Conservation (phyloP, 768 basidiomycete genomes). For the Phanerochaete sordida region DNA sequence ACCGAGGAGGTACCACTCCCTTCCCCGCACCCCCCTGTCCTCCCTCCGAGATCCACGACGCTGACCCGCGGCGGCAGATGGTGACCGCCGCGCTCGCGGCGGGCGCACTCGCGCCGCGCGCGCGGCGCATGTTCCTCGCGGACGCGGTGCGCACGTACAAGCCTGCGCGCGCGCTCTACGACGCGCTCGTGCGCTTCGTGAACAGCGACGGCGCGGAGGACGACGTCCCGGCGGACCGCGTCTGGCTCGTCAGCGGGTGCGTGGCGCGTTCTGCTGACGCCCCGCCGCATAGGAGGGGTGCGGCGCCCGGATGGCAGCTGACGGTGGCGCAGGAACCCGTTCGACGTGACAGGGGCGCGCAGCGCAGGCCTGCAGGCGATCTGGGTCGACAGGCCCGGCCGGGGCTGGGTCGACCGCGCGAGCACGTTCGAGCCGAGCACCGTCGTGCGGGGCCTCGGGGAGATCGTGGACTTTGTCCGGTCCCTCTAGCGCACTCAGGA, state of each 20-base stretch:
- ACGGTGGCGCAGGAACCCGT: slow-evolving; percentile 28
- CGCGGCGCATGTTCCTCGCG: slow-evolving; percentile 14
- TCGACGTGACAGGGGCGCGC: slow-evolving; percentile 28
- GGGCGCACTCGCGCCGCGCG: neutral
- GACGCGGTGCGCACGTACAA: slow-evolving; percentile 24
- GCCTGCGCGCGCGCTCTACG: slow-evolving; percentile 23
- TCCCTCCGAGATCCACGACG: too few species aligned
- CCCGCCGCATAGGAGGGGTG: neutral
- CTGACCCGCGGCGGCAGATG: slow-evolving; percentile 18
- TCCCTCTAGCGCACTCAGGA: too few species aligned
- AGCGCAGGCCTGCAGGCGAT: slow-evolving; percentile 22
- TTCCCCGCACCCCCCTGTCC: too few species aligned
- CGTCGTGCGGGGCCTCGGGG: slow-evolving; percentile 16
- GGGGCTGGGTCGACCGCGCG: slow-evolving; percentile 24
- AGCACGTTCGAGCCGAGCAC: slow-evolving; percentile 9
- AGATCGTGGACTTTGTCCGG: slow-evolving; percentile 14
- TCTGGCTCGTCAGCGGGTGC: slow-evolving; percentile 32
- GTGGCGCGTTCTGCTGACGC: neutral
- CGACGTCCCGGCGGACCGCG: slow-evolving; percentile 3
- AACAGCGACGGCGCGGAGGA: slow-evolving; percentile 4
- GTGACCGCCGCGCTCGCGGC: slow-evolving; percentile 18
- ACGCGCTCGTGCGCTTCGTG: slow-evolving; percentile 16
- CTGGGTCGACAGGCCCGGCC: slow-evolving; percentile 25
- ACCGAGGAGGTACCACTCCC: slow-evolving; percentile 4
- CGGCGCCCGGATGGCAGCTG: neutral